Conservation (phyloP, 176 grass and related monocot species). For the Tillandsia fasciculata region DNA sequence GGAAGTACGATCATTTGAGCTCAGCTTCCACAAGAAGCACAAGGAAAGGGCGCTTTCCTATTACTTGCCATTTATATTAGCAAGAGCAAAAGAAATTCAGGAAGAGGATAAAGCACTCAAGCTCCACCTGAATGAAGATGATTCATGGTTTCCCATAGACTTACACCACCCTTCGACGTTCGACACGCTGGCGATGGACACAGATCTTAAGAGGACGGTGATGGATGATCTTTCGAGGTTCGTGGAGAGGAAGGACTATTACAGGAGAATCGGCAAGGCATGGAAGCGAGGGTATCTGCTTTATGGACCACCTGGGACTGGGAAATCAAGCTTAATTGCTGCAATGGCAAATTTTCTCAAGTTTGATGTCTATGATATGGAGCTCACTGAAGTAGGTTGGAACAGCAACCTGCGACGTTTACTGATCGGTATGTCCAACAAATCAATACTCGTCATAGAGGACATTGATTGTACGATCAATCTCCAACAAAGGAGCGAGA, state of each 20-base stretch:
- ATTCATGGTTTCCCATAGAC: conserved; percentile 45
- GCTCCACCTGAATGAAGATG: conserved; percentile 40
- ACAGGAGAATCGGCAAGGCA: conserved; percentile 68
- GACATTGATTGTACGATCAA: conserved; percentile 66
- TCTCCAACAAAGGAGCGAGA: conserved; percentile 39
- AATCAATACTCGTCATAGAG: conserved; percentile 79
- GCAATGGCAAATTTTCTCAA: conserved; percentile 82
- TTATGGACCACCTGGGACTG: conserved; percentile 75
- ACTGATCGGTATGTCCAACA: conserved; percentile 43
- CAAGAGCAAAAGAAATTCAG: conserved; percentile 43
- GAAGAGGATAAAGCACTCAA: conserved; percentile 37
- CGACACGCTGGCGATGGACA: conserved; percentile 60
- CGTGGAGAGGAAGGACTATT: conserved; percentile 74
- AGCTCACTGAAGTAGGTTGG: conserved; percentile 50
- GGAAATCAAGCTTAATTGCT: conserved; percentile 90
- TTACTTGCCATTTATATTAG: conserved; percentile 57
- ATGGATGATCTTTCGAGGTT: conserved; percentile 59
- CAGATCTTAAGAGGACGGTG: conserved; percentile 42
- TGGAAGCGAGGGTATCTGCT: conserved; percentile 92
- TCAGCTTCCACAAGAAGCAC: conserved; percentile 64
- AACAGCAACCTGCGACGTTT: conserved; percentile 51
- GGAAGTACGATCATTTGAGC: conserved; percentile 32
- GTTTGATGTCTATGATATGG: conserved; percentile 78
- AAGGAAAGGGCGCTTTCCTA: conserved; percentile 50
- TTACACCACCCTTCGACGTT: conserved; percentile 82